Base-by-base conservation (phyloP, 1,284 basidiomycete species). In the Ustanciosporium gigantosporum region DNA sequence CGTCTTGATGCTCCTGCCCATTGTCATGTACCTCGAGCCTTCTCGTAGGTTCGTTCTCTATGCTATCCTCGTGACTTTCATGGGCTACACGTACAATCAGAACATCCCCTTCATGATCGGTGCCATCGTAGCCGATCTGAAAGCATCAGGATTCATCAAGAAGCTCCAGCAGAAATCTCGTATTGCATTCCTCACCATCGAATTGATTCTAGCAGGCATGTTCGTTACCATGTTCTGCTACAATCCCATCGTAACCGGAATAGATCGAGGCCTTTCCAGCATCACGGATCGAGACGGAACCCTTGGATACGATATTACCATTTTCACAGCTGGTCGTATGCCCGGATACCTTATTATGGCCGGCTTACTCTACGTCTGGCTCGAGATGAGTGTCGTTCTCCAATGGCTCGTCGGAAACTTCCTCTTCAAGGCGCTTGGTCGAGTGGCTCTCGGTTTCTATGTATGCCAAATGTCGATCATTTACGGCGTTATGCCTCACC, bases 361-460 rank as follows among this genome's bases (percentile, higher is more conserved):
- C 24, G 66, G 70, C 21, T 46, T 51, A 45, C 48, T 73, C 35
- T 68, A 75, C 57, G 52, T 72, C 47, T 80, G 79, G 79, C 66
- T 79, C 47, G 79, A 80, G 61, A 55, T 79, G 58, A 74, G 70
- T 19, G 77, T 77, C 43, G 75, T 76, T 22, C 74, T 79, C 64
- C 79, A 80, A 51, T 80, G 79, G 79, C 73, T 80, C 38, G 59
- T 74, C 31, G 69, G 66, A 17, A 79, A 79, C 76, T 59, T 60
- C 21, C 37, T 78, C 32, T 79, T 80, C 62, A 73, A 73, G 64
- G 78, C 77, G 69, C 61, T 79, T 37, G 79, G 79, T 35, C 78
- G 79, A 41, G 72, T 79, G 21, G 79, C 79, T 27, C 78, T 79
- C 57, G 79, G 79, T 9, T 79, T 80, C 72, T 79, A 79, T 66